Conservation (phyloP, 2,329 filamentous ascomycete species). For the Parastagonospora avenae region DNA sequence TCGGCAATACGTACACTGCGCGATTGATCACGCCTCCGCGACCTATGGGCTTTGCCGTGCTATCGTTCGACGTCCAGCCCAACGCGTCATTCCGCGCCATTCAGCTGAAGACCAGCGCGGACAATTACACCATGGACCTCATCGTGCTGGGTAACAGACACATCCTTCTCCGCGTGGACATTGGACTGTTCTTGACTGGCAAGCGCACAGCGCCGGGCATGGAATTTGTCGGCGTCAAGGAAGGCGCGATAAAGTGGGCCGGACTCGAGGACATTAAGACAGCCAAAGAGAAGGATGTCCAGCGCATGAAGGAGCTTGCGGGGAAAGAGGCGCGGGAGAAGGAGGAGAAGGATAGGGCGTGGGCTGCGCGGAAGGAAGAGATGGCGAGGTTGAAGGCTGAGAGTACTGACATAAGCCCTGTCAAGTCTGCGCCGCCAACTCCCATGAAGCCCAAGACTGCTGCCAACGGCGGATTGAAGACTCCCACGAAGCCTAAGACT, state of each 20-base stretch:
- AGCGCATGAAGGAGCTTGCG: neutral
- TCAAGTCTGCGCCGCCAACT: too few relatives aligned
- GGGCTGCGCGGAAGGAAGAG: too few relatives aligned
- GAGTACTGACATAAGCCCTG: too few relatives aligned
- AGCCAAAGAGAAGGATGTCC: neutral
- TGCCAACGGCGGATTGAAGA: too few relatives aligned
- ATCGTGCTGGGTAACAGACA: conserved; percentile 40
- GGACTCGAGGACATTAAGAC: neutral
- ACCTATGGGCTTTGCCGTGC: conserved; percentile 24
- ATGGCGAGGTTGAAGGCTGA: too few relatives aligned
- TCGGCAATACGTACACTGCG: conserved; percentile 24
- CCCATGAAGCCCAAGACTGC: too few relatives aligned
- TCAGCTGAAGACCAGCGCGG: conserved; percentile 21
- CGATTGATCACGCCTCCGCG: conserved; percentile 35
- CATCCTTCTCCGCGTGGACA: conserved; percentile 29
- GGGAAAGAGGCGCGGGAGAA: neutral
- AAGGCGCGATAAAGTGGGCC: conserved; percentile 8
- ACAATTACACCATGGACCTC: conserved; percentile 33
- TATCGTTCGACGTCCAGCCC: conserved; percentile 26
- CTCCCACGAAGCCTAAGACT: too few relatives aligned
- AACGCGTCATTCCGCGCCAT: conserved; percentile 34
- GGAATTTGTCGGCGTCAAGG: conserved; percentile 28
- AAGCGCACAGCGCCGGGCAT: conserved; percentile 18
- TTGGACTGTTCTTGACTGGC: conserved; percentile 33
- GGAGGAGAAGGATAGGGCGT: conserved; percentile 19